Conservation (phyloP, 179 eudicot genomes). For the Monotropa hypopitys region DNA sequence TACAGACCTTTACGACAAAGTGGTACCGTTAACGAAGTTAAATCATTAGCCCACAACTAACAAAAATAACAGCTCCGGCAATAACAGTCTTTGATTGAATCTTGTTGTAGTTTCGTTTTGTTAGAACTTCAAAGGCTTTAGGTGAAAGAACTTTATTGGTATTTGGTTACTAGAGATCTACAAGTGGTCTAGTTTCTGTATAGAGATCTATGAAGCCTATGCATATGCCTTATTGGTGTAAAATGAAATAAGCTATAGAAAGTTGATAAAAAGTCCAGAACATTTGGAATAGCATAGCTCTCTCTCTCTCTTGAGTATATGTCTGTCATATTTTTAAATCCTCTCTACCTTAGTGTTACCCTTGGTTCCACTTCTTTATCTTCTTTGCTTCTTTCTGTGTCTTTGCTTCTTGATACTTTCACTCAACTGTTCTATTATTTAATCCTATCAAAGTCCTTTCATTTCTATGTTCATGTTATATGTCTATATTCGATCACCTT, state of each 20-base stretch:
- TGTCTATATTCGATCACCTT: too few relatives aligned
- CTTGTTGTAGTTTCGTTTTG: not conserved
- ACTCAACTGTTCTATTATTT: not conserved
- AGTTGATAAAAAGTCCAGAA: too few relatives aligned
- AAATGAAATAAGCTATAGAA: not conserved
- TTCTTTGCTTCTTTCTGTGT: not conserved
- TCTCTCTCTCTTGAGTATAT: not conserved
- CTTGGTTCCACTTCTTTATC: not conserved
- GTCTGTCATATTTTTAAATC: not conserved
- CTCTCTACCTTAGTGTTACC: not conserved
- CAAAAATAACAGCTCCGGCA: not conserved
- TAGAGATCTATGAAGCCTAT: not conserved
- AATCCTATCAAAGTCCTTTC: not conserved
- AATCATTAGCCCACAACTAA: not conserved
- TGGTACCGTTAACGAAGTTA: not conserved
- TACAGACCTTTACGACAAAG: not conserved
- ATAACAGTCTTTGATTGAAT: not conserved
- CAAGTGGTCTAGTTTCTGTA: not conserved
- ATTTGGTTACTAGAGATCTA: not conserved
- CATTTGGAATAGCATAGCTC: too few relatives aligned
- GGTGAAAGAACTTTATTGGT: not conserved
- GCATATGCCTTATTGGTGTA: not conserved
- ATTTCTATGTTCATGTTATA: too few relatives aligned
- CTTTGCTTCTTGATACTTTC: not conserved
- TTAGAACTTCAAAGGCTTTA: not conserved